Percentiles rank a stretch among this genome's conserved stretches.
Evolutionary conservation across 2,329 filamentous ascomycete genomes (phyloP).

Genomic region (Grosmannia serpens): DNA sequence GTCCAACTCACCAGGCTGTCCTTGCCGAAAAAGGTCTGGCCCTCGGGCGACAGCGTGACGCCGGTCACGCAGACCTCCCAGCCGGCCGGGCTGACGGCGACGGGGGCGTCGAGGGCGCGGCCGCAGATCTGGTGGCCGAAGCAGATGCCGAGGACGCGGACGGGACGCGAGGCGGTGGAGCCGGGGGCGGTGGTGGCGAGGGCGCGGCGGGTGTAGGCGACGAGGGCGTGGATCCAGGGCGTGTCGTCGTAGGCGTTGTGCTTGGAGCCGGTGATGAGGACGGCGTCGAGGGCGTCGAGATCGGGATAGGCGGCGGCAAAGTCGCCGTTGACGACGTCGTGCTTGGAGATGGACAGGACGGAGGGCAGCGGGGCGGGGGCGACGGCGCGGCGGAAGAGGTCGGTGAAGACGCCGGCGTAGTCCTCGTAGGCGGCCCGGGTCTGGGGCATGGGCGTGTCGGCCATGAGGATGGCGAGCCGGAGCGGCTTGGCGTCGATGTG

Average conservation of each 20-base stretch:
- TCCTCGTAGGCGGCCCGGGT: slow-evolving; percentile 54
- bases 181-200: slow-evolving; percentile 23
- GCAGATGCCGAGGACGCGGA: slow-evolving; percentile 69
- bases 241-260: slow-evolving; percentile 62
- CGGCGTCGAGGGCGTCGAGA: slow-evolving; percentile 64
- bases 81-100: slow-evolving; percentile 54
- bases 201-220: slow-evolving; percentile 49
- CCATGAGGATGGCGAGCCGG: slow-evolving; percentile 78
- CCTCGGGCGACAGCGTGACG: slow-evolving; percentile 55
- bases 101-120: slow-evolving; percentile 55
- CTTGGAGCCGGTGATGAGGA: slow-evolving; percentile 69
- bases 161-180: slow-evolving; percentile 37
- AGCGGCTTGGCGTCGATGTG: slow-evolving; percentile 29
- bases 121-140: slow-evolving; percentile 83
- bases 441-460: slow-evolving; percentile 62
- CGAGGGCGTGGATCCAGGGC: slow-evolving; percentile 65
- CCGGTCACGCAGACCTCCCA: slow-evolving; percentile 75
- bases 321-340: slow-evolving; percentile 57
- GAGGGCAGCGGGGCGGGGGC: slow-evolving; percentile 30
- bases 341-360: slow-evolving; percentile 48
- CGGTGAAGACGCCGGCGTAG: slow-evolving; percentile 61
- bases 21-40: slow-evolving; percentile 59
- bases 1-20: slow-evolving; percentile 39
- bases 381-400: slow-evolving; percentile 44
- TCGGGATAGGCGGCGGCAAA: slow-evolving; percentile 51